Evolutionary conservation across 352 stramenopile genomes (phyloP).

Genomic region (Pythium myriotylum): DNA sequence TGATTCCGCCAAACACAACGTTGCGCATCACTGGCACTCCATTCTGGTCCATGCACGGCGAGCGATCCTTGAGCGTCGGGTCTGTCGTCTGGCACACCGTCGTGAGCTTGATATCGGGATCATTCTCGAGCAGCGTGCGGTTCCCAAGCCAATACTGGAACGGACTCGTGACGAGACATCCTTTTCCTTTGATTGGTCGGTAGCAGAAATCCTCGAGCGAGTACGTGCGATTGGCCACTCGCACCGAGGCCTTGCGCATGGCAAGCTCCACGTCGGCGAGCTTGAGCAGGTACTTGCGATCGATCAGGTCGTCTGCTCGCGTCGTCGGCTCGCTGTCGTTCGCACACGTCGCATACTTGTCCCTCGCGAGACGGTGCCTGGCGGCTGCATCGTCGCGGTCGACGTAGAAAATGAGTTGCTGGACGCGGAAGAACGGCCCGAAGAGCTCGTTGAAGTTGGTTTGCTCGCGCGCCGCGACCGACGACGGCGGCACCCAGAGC

Average conservation of each 20-base stretch:
- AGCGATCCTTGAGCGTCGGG: conserved; percentile 41
- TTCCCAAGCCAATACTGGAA: conserved; percentile 83
- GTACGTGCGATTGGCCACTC: conserved; percentile 40
- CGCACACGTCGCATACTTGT: conserved; percentile 14
- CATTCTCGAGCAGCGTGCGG: conserved; percentile 49
- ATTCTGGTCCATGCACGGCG: conserved; percentile 89
- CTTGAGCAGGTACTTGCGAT: conserved; percentile 55
- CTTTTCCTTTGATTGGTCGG: conserved; percentile 72
- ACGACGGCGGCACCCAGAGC: conserved; percentile 78
- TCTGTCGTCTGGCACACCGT: conserved; percentile 85
- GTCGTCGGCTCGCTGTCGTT: neutral
- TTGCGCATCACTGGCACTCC: conserved; percentile 88
- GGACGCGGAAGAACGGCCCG: conserved; percentile 82
- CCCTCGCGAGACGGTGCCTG: neutral
- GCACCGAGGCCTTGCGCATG: conserved; percentile 43
- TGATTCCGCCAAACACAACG: conserved; percentile 86
- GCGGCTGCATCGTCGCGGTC: conserved; percentile 8
- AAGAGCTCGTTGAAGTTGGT: conserved; percentile 80
- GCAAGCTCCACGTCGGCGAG: conserved; percentile 66
- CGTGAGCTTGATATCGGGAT: conserved; percentile 87
- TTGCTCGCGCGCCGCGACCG: conserved; percentile 65
- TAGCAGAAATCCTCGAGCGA: conserved; percentile 80
- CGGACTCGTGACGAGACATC: conserved; percentile 81
- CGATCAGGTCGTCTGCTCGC: conserved; percentile 53
- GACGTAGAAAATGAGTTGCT: conserved; percentile 87